phyloP scores from a whole-genome alignment of 805 yeast genomes.

The Candida maris region DNA sequence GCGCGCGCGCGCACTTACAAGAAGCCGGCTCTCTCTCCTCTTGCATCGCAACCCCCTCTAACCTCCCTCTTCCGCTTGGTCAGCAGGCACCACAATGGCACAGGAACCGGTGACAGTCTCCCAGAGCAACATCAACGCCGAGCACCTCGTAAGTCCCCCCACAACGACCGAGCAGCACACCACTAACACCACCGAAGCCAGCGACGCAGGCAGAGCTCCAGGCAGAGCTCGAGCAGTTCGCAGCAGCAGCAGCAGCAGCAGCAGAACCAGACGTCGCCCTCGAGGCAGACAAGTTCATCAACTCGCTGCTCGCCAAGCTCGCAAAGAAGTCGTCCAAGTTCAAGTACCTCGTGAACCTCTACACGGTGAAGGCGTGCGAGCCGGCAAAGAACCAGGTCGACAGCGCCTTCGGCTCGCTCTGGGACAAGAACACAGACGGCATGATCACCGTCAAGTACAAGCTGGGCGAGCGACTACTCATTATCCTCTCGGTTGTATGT shows the following conservation, averaged over 20 bases:
- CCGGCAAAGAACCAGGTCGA: conserved; percentile 30
- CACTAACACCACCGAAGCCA: conserved; percentile 17
- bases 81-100: background rate
- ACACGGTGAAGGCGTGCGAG: conserved; percentile 29
- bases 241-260: conserved; percentile 1
- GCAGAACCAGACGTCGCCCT: conserved; percentile 1
- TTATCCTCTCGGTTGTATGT: conserved; percentile 33
- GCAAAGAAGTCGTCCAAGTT: conserved; percentile 47
- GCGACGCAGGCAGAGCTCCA: conserved; percentile 15
- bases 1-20: too few relatives aligned
- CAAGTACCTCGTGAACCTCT: conserved; percentile 50
- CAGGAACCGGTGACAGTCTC: conserved; percentile 4
- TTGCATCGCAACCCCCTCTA: background rate
- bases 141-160: conserved; percentile 13
- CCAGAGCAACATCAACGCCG: conserved; percentile 11
- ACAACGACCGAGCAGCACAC: background rate
- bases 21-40: too few relatives aligned
- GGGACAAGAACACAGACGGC: conserved; percentile 60
- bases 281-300: conserved; percentile 26
- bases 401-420: conserved; percentile 47
- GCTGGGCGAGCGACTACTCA: conserved; percentile 14
- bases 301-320: conserved; percentile 33
- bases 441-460: conserved; percentile 35
- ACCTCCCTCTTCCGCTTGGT: background rate
- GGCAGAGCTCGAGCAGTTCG: conserved; percentile 7